phyloP scores from a whole-genome alignment of 2,329 filamentous ascomycete genomes.

The Colletotrichum simmondsii region DNA sequence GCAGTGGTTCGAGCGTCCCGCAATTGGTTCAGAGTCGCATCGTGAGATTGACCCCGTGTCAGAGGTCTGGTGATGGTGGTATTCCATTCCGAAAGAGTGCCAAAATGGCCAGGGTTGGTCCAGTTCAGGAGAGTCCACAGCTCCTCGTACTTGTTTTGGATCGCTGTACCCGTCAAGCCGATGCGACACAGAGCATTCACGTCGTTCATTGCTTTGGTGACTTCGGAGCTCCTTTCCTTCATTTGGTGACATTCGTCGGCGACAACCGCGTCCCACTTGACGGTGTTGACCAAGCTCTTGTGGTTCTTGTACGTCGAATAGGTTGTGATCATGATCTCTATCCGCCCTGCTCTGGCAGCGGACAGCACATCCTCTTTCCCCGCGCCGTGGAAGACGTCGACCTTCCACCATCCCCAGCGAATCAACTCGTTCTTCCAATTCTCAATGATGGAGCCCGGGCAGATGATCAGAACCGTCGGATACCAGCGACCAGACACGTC shows the following conservation, averaged over 20 bases:
- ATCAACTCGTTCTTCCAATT: conserved; percentile 92
- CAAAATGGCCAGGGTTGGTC: conserved; percentile 85
- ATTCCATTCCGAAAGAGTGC: conserved; percentile 78
- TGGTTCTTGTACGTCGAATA: conserved; percentile 90
- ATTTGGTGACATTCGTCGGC: conserved; percentile 94
- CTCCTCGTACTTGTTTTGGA: conserved; percentile 98
- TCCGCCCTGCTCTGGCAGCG: conserved; percentile 77
- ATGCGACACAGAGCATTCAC: conserved; percentile 93
- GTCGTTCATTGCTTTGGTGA: conserved; percentile 87
- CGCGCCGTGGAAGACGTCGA: conserved; percentile 82
- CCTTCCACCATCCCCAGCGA: conserved; percentile 96
- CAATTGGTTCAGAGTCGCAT: conserved; percentile 86
- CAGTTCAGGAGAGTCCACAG: conserved; percentile 96
- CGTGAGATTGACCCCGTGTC: conserved; percentile 89
- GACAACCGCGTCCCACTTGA: conserved; percentile 93
- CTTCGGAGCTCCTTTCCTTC: conserved; percentile 82
- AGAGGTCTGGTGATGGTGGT: conserved; percentile 81
- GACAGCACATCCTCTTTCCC: conserved; percentile 76
- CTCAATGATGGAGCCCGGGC: conserved; percentile 85
- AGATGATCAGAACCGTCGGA: conserved; percentile 84
- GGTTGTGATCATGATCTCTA: conserved; percentile 95
- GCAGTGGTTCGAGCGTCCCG: conserved; percentile 85
- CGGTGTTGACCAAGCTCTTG: conserved; percentile 78
- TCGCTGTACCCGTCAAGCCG: conserved; percentile 93
- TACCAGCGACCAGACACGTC: conserved; percentile 77